phyloP scores from a whole-genome alignment of 2,329 filamentous ascomycete species.

The Emergomyces africanus region DNA sequence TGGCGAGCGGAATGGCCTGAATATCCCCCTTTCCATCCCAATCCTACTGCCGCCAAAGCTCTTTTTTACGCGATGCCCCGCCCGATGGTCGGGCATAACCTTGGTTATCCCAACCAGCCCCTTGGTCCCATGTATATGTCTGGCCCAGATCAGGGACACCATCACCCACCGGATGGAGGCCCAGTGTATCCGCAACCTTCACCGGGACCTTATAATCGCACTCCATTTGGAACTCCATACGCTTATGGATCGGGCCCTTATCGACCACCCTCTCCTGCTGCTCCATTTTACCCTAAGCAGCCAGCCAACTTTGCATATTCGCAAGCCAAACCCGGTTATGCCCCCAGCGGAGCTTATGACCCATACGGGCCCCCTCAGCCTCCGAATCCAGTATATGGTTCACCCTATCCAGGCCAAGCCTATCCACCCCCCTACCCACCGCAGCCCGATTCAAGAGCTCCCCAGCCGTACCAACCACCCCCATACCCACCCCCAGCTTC shows the following conservation, averaged over 20 bases:
- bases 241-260: slow-evolving; percentile 17
- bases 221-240: slow-evolving; percentile 21
- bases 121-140: slow-evolving; percentile 9
- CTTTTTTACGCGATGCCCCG: slow-evolving; percentile 23
- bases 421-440: slow-evolving; percentile 13
- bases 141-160: slow-evolving; percentile 9
- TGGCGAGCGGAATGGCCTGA: slow-evolving; percentile 76
- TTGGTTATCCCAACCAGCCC: slow-evolving; percentile 10
- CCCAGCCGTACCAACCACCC: slow-evolving; percentile 10
- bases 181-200: slow-evolving; percentile 12
- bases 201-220: slow-evolving; percentile 19
- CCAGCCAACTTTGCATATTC: slow-evolving; percentile 13
- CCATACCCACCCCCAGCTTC: slow-evolving; percentile 9
- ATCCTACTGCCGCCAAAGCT: slow-evolving; percentile 38
- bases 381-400: slow-evolving; percentile 12
- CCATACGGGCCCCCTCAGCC: slow-evolving; percentile 11
- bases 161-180: slow-evolving; percentile 5
- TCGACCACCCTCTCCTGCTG: slow-evolving; percentile 21
- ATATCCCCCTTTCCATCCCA: slow-evolving; percentile 55
- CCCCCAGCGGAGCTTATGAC: slow-evolving; percentile 11
- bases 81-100: slow-evolving; percentile 11
- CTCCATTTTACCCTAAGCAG: slow-evolving; percentile 14
- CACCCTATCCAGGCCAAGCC: slow-evolving; percentile 13
- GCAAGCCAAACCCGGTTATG: slow-evolving; percentile 12
- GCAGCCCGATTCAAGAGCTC: slow-evolving; percentile 10